A percentile compares a stretch with the other conserved stretches of the same genome.
Evolutionary conservation across 345 rosid species (phyloP).

Genomic region (Chamaenerion angustifolium): DNA sequence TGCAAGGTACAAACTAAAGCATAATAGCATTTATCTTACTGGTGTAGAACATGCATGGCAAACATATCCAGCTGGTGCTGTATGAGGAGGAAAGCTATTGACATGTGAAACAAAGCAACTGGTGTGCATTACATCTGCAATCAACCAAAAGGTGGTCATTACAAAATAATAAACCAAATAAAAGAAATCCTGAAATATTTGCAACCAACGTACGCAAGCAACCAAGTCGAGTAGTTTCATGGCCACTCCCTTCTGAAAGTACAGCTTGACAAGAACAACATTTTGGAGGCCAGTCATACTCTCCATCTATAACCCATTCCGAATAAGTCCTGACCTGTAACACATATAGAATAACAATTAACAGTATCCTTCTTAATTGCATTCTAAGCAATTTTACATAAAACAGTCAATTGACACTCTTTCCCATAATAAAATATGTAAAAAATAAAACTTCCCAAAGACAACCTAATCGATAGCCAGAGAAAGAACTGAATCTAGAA

Average conservation of each 20-base stretch:
- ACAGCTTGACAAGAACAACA: slow-evolving; percentile 72
- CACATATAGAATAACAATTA: no score
- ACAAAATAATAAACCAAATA: slow-evolving; percentile 3
- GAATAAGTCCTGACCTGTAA: slow-evolving; percentile 86
- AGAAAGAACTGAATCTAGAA: no score
- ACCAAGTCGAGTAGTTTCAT: slow-evolving; percentile 82
- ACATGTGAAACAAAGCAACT: slow-evolving; percentile 70
- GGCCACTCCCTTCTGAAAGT: slow-evolving; percentile 54
- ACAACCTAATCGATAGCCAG: no score
- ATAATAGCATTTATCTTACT: slow-evolving; percentile 28
- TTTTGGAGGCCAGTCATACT: slow-evolving; percentile 87
- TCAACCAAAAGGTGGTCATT: slow-evolving; percentile 10
- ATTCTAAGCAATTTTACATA: no score
- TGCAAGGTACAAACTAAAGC: neutral
- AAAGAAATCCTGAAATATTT: neutral
- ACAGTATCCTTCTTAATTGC: no score
- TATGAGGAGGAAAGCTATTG: slow-evolving; percentile 83
- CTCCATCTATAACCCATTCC: slow-evolving; percentile 99
- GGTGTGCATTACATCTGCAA: slow-evolving; percentile 77
- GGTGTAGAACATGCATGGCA: slow-evolving; percentile 82
- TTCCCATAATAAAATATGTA: no score
- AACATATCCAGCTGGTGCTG: slow-evolving; percentile 91
- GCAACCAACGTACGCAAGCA: slow-evolving; percentile 70
- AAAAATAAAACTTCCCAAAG: no score
- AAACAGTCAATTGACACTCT: no score